A percentile compares a stretch with the other conserved stretches of the same genome.
phyloP scores from a whole-genome alignment of 495 filamentous ascomycete species.

The Thermothielavioides terrestris region DNA sequence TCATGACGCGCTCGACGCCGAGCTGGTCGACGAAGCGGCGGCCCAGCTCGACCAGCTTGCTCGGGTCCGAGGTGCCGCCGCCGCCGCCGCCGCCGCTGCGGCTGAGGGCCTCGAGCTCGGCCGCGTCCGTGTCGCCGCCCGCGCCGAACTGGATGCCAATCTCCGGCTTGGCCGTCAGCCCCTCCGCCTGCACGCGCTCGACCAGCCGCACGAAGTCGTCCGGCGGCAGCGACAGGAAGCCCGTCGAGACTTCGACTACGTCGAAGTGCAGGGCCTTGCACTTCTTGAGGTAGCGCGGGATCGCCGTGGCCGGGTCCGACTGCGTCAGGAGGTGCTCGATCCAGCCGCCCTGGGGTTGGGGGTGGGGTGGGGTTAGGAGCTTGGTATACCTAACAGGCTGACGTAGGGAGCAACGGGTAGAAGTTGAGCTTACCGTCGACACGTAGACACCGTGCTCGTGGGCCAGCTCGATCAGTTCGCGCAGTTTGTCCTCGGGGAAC shows the following conservation, averaged over 20 bases:
- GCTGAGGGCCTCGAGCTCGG: conserved; percentile 38
- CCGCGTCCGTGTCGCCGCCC: conserved; percentile 46
- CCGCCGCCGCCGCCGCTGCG: conserved; percentile 16
- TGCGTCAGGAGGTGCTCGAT: conserved; percentile 48
- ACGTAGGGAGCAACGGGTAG: background rate
- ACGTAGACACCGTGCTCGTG: conserved; percentile 47
- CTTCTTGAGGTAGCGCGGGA: conserved; percentile 44
- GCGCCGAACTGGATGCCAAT: conserved; percentile 54
- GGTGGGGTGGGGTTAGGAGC: background rate
- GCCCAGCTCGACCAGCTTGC: conserved; percentile 42
- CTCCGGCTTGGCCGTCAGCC: conserved; percentile 50
- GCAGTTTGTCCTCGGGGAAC: conserved; percentile 39
- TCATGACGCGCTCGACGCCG: conserved; percentile 52
- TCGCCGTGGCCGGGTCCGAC: conserved; percentile 33
- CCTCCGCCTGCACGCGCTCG: conserved; percentile 43
- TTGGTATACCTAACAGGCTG: too few relatives aligned
- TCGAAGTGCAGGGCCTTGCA: conserved; percentile 50
- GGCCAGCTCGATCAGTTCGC: conserved; percentile 45
- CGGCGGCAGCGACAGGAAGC: conserved; percentile 46
- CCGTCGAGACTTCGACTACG: conserved; percentile 46
- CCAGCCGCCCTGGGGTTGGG: conserved; percentile 38
- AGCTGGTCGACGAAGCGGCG: conserved; percentile 42
- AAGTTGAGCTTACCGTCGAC: conserved; percentile 36
- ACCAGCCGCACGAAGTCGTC: conserved; percentile 52
- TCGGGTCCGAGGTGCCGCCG: conserved; percentile 42